Evolutionary conservation across 2,329 filamentous ascomycete genomes (phyloP), one percentile per base, ranked within the genome.

Genomic region (Trichoderma breve): DNA sequence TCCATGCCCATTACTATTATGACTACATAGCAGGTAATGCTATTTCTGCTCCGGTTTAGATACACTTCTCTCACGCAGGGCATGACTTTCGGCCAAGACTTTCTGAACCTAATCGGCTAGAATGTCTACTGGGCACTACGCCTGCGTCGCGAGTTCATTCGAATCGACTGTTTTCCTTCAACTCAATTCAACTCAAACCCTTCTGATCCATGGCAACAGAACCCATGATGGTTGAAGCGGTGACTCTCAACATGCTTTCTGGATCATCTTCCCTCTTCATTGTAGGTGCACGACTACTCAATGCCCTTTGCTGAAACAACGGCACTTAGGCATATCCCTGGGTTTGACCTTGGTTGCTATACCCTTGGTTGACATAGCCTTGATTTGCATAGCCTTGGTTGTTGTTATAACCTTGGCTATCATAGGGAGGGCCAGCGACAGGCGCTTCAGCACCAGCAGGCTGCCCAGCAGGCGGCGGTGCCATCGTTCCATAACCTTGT

Each of bases 401-500:
- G 36, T 39, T 67, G 3, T 34, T 34, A 30, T 67, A 67, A 18
- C 32, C 21, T 28, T 57, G 64, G 32, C 32, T 39, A n/a, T 60
- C 53, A 26, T 66, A 66, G 15, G 55, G 26, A n/a, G 30, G 65
- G n/a, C 65, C 55, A 26, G 28, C 57, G 21, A 69, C 21, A 7
- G 66, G 66, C 36, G 55, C 66, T 18, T 14, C 32, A 6, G 55
- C 66, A 24, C n/a, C 32, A 14, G 36, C 36, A 39, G 36, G 36
- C 36, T 15, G 15, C 14, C 36, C 36, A 8, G 36, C 36, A 39
- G 66, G 24, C 51, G 78, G 71, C 71, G 82, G 82, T 65, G 77
- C 81, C 73, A 86, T 83, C 1, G 86, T 87, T 67, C 87, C 87
- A 32, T 69, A 69, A 2, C 55, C 39, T 65, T 89, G 86, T 67